Conservation (phyloP, 1,284 basidiomycete genomes). For the Trichosporon ovoides region DNA sequence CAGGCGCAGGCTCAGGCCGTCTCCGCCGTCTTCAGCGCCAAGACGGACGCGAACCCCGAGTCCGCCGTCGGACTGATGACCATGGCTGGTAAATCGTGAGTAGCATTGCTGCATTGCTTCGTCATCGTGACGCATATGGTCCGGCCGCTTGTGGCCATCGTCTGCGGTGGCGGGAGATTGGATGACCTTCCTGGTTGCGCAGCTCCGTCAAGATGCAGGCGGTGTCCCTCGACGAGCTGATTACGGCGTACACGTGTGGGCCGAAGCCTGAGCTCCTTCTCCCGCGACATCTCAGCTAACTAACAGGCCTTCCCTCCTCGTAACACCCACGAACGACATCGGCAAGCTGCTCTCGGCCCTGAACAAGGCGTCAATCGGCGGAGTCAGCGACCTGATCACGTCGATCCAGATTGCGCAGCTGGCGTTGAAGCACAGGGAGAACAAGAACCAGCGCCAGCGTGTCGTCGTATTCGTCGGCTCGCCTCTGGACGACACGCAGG, state of each 20-base stretch:
- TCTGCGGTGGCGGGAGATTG: too few species aligned
- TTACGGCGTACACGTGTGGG: too few species aligned
- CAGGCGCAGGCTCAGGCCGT: slow-evolving; percentile 90
- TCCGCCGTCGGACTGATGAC: slow-evolving; percentile 97
- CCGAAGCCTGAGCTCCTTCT: too few species aligned
- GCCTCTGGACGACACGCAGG: slow-evolving; percentile 67
- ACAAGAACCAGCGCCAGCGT: slow-evolving; percentile 95
- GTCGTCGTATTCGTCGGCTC: slow-evolving; percentile 91
- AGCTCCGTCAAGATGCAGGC: too few species aligned
- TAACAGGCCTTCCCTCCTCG: slow-evolving; percentile 82
- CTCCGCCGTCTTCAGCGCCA: slow-evolving; percentile 83
- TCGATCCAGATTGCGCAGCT: slow-evolving; percentile 90
- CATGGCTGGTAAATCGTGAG: slow-evolving; percentile 89
- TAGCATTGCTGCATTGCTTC: slow-evolving; percentile 19
- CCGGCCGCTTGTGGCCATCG: too few species aligned
- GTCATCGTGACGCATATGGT: too few species aligned
- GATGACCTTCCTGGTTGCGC: too few species aligned
- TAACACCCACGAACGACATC: slow-evolving; percentile 90
- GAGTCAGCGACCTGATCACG: slow-evolving; percentile 76
- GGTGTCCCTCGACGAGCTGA: too few species aligned
- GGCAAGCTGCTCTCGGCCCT: slow-evolving; percentile 83
- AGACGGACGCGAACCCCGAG: slow-evolving; percentile 93
- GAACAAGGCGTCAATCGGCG: slow-evolving; percentile 69
- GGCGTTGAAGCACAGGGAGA: slow-evolving; percentile 94
- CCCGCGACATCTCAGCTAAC: not conserved